Evolutionary conservation across 1,139 yeast species (phyloP), one percentile per base, ranked within the genome.

Genomic region (Geotrichum reessii): DNA sequence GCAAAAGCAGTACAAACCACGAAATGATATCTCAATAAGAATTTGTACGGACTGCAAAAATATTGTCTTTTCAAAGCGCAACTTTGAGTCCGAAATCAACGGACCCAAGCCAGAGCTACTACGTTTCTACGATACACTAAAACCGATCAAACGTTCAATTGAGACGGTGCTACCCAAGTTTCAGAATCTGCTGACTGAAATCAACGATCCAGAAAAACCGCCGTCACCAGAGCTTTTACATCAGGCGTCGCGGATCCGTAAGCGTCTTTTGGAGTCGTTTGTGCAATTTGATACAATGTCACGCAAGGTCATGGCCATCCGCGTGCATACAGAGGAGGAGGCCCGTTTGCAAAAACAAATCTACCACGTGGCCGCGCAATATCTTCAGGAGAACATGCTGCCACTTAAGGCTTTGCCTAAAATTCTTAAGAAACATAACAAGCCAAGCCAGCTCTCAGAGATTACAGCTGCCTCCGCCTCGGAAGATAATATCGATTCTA

Each of bases 1-100:
- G 19, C 65, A 64, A 19, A 55, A 63, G 6, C 67, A 68, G 2
- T n/a, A n/a, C 44, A 37, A n/a, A 8, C 57, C 64, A 12, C 64
- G 65, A n/a, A 40, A 67, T 49, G 67, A 67, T 19, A 65, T 73
- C 21, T 61, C 70, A 42, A 65, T 84, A 1, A 69, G 97, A 53
- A 73, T 91, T 48, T 92, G 97, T 71, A 73, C 78, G 1, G 74
- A 77, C 54, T 92, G 98, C 73, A 85, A 87, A 60, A 77, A 83
- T 63, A 74, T 77, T 1, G 72, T 91, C 24, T 81, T 88, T 59
- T 77, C 79, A 51, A 82, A 80, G 51, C 78, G 83, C 66, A 82
- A 84, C 61, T 77, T 80, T 64, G 62, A 66, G n/a, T 71, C 70
- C 27, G 85, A 81, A 52, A 46, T 71, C 37, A 53, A 59, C n/a